These are phyloP conservation scores for Pulicaria dysenterica DNA, from an alignment of 129 eudicot species.

Conservation along the genomic window DNA sequence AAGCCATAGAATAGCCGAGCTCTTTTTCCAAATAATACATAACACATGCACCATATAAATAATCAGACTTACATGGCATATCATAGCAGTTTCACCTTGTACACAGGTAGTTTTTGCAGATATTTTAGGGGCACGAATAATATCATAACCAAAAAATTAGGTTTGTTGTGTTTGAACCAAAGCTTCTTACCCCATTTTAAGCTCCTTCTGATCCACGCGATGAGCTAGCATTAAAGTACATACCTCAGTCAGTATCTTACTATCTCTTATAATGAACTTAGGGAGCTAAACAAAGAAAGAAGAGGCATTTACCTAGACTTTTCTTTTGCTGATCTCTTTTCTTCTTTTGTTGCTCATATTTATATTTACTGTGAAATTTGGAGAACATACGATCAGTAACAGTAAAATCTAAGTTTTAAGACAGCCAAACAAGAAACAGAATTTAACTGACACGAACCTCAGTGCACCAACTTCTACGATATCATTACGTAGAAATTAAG, in stretches of 20 bases:
- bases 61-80: too few relatives aligned
- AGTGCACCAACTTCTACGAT: neutral
- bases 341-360: slow-evolving; percentile 89
- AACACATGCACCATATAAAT: too few relatives aligned
- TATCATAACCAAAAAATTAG: too few relatives aligned
- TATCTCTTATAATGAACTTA: slow-evolving; percentile 14
- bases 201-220: slow-evolving; percentile 89
- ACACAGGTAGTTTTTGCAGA: too few relatives aligned
- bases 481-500: neutral
- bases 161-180: neutral
- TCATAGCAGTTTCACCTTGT: too few relatives aligned
- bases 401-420: slow-evolving; percentile 3
- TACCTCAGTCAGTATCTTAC: slow-evolving; percentile 31
- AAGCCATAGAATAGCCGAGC: too few relatives aligned
- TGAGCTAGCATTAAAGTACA: slow-evolving; percentile 52
- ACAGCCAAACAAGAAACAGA: neutral
- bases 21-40: too few relatives aligned
- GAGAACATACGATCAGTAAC: neutral
- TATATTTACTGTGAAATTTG: slow-evolving; percentile 62
- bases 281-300: slow-evolving; percentile 12
- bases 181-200: slow-evolving; percentile 89
- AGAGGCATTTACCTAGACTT: slow-evolving; percentile 63
- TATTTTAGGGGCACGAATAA: too few relatives aligned
- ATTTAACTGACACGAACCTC: neutral
- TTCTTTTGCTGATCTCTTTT: slow-evolving; percentile 95